These are phyloP conservation scores for Retiboletus fuscus DNA, from an alignment of 1,284 basidiomycete genomes.

Conservation along the genomic window DNA sequence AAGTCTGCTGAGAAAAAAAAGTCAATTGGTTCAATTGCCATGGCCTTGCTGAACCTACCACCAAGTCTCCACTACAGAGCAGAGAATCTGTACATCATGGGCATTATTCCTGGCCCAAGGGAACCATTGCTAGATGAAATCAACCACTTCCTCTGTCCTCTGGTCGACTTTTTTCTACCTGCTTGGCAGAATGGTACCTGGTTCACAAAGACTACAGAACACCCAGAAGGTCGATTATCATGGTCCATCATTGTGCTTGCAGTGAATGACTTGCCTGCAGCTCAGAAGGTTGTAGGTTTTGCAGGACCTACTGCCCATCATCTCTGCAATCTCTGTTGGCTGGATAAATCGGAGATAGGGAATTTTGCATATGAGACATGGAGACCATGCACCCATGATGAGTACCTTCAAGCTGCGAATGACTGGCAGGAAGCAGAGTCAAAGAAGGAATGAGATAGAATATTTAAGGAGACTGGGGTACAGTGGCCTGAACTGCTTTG, in stretches of 20 bases:
- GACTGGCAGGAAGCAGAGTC: background rate
- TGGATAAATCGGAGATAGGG: background rate
- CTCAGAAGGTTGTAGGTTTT: background rate
- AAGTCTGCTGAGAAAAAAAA: background rate
- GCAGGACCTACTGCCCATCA: background rate
- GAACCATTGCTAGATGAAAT: background rate
- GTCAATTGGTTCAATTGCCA: background rate
- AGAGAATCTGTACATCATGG: background rate
- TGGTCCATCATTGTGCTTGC: background rate
- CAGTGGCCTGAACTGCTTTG: constrained; percentile 52
- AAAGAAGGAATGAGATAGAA: background rate
- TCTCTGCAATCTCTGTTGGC: background rate
- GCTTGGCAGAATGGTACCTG: background rate
- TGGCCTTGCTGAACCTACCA: background rate
- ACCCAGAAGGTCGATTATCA: background rate
- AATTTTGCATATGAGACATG: background rate
- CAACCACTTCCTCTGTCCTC: background rate
- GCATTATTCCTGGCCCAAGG: background rate
- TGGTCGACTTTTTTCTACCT: background rate
- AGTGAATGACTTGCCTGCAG: background rate
- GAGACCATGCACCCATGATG: background rate
- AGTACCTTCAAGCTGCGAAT: background rate
- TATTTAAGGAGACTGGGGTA: background rate
- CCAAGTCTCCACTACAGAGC: background rate
- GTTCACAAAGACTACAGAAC: background rate